phyloP scores from a whole-genome alignment of 495 filamentous ascomycete species.

The Sporormia fimetaria region DNA sequence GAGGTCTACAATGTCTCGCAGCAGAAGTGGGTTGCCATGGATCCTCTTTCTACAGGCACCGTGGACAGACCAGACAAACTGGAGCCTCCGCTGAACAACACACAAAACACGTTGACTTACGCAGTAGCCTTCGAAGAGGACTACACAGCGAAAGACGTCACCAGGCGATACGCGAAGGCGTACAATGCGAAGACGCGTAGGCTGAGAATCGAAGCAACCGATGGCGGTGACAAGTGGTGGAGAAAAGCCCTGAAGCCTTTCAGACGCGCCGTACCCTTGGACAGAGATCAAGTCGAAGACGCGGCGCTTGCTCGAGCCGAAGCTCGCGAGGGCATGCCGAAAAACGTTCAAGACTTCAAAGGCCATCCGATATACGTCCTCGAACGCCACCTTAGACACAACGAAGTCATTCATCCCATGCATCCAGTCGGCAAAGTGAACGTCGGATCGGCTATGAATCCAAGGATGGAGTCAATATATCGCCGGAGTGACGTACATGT shows the following conservation, averaged over 20 bases:
- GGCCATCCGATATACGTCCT: constrained; percentile 84
- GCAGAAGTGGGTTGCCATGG: constrained; percentile 84
- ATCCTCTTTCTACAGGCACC: constrained; percentile 69
- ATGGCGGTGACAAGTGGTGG: constrained; percentile 64
- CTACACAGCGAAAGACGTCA: constrained; percentile 62
- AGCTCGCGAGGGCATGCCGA: constrained; percentile 74
- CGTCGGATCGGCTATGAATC: constrained; percentile 48
- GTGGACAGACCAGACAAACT: constrained; percentile 62
- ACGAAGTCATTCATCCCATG: constrained; percentile 68
- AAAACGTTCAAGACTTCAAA: constrained; percentile 83
- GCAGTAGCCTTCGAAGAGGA: constrained; percentile 77
- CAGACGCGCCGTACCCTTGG: constrained; percentile 31
- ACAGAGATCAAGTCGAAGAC: constrained; percentile 63
- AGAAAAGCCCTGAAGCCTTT: constrained; percentile 48
- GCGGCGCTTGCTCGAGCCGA: constrained; percentile 60
- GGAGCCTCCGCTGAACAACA: constrained; percentile 68
- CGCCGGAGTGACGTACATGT: constrained; percentile 66
- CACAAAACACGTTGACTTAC: constrained; percentile 64
- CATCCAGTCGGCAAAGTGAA: constrained; percentile 65
- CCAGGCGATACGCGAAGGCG: constrained; percentile 39
- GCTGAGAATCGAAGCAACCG: constrained; percentile 57
- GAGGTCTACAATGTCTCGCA: constrained; percentile 74
- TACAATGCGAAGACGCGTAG: constrained; percentile 83
- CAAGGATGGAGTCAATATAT: constrained; percentile 57
- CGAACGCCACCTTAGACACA: constrained; percentile 71